A percentile compares a stretch with the other conserved stretches of the same genome.
Evolutionary conservation across 2,329 filamentous ascomycete genomes (phyloP).

Genomic region (Ophiocordyceps australis): DNA sequence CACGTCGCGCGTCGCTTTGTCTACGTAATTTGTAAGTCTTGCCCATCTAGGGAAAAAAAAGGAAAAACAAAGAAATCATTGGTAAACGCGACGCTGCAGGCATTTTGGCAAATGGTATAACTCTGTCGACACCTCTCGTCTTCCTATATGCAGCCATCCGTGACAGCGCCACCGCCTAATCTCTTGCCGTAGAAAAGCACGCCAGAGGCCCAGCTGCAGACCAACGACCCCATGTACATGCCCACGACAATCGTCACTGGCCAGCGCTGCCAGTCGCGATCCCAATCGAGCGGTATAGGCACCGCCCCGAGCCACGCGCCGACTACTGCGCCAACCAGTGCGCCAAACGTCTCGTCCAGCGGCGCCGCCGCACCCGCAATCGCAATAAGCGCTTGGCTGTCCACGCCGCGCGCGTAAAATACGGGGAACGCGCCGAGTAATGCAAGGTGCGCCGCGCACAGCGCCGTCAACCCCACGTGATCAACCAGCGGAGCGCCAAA

Average conservation of each 20-base stretch:
- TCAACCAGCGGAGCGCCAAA: slow-evolving; percentile 84
- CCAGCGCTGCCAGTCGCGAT: slow-evolving; percentile 98
- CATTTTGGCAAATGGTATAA: no score
- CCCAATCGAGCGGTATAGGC: slow-evolving; percentile 94
- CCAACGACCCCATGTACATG: slow-evolving; percentile 57
- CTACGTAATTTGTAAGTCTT: no score
- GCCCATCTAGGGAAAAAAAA: no score
- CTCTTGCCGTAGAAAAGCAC: slow-evolving; percentile 26
- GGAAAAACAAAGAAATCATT: no score
- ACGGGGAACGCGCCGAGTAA: slow-evolving; percentile 63
- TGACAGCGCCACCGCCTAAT: slow-evolving; percentile 11
- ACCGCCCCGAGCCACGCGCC: slow-evolving; percentile 90
- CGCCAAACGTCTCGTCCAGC: slow-evolving; percentile 72
- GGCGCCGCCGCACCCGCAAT: slow-evolving; percentile 51
- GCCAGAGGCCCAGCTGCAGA: slow-evolving; percentile 48
- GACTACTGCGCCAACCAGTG: slow-evolving; percentile 54
- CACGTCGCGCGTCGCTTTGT: no score
- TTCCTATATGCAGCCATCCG: no score
- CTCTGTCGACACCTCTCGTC: no score
- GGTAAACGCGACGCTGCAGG: no score
- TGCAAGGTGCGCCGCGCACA: slow-evolving; percentile 67
- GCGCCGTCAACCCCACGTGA: slow-evolving; percentile 58
- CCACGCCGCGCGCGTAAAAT: slow-evolving; percentile 72
- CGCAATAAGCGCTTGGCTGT: slow-evolving; percentile 49
- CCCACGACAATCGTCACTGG: slow-evolving; percentile 81